These are phyloP conservation scores for Tolypocladium cylindrosporum DNA, from an alignment of 2,329 filamentous ascomycete species.

Conservation along the genomic window DNA sequence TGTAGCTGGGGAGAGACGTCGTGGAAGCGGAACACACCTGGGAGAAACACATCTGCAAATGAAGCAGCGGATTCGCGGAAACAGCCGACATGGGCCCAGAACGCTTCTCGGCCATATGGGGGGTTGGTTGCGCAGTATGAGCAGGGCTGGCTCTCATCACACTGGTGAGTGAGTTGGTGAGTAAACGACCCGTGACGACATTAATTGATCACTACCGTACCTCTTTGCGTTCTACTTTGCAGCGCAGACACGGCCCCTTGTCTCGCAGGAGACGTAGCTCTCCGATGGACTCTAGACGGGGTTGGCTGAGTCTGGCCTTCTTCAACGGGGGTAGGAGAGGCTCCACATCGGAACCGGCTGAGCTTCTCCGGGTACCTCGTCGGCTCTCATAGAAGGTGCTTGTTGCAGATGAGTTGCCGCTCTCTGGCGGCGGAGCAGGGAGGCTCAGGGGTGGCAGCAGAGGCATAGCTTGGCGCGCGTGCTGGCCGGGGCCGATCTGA, in stretches of 20 bases:
- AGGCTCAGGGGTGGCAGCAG: conserved; percentile 7
- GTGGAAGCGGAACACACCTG: conserved; percentile 26
- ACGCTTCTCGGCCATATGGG: conserved; percentile 26
- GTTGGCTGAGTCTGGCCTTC: conserved; percentile 39
- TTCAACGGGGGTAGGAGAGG: conserved; percentile 45
- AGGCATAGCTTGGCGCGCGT: neutral
- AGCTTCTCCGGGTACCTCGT: conserved; percentile 23
- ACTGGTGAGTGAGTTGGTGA: conserved; percentile 22
- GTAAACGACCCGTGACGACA: neutral
- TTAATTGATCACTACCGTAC: conserved; percentile 22
- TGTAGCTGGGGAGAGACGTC: neutral
- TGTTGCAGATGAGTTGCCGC: conserved; percentile 5
- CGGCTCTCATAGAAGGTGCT: conserved; percentile 30
- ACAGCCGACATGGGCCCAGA: conserved; percentile 41
- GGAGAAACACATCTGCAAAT: conserved; percentile 39
- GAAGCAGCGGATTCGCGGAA: conserved; percentile 36
- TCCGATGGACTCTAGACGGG: conserved; percentile 45
- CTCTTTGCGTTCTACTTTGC: conserved; percentile 33
- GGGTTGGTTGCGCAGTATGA: conserved; percentile 31
- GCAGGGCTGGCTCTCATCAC: conserved; percentile 40
- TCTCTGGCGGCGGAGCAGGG: conserved; percentile 4
- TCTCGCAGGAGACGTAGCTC: conserved; percentile 42
- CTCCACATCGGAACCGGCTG: conserved; percentile 37
- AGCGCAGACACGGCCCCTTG: conserved; percentile 39
- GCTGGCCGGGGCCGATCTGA: neutral